phyloP scores from a whole-genome alignment of 1,139 yeast genomes.

The Suhomyces wounanorum region DNA sequence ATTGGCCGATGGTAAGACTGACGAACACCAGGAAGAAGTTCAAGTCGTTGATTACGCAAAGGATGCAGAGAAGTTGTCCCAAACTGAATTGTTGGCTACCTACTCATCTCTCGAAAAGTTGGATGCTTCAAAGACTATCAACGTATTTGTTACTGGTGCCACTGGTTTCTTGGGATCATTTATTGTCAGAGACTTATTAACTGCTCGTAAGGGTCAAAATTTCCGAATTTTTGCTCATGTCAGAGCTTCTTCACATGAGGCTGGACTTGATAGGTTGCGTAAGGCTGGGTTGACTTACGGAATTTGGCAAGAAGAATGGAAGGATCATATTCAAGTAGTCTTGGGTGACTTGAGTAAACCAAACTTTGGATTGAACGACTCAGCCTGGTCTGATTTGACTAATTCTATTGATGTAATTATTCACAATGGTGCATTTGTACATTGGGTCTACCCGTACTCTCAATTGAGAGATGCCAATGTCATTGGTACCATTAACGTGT shows the following conservation, averaged over 20 bases:
- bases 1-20: slow-evolving; percentile 39
- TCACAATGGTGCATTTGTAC: slow-evolving; percentile 97
- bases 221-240: slow-evolving; percentile 83
- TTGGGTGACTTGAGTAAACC: slow-evolving; percentile 77
- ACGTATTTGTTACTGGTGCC: slow-evolving; percentile 88
- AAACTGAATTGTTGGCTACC: slow-evolving; percentile 43
- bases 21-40: slow-evolving; percentile 19
- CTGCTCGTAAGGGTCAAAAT: slow-evolving; percentile 39
- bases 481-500: slow-evolving; percentile 78
- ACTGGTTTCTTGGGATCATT: slow-evolving; percentile 97
- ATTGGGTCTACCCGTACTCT: slow-evolving; percentile 96
- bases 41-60: slow-evolving; percentile 58
- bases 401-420: slow-evolving; percentile 74
- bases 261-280: slow-evolving; percentile 75
- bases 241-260: slow-evolving; percentile 68
- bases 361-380: slow-evolving; percentile 67
- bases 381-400: slow-evolving; percentile 59
- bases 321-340: slow-evolving; percentile 62
- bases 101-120: slow-evolving; percentile 34
- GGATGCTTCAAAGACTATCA: slow-evolving; percentile 43
- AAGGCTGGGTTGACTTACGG: slow-evolving; percentile 85
- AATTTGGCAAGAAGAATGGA: slow-evolving; percentile 72
- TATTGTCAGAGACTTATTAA: slow-evolving; percentile 72
- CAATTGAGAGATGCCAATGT: slow-evolving; percentile 94
- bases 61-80: slow-evolving; percentile 67